Conservation (phyloP, 345 rosid species). For the Populus simonii region DNA sequence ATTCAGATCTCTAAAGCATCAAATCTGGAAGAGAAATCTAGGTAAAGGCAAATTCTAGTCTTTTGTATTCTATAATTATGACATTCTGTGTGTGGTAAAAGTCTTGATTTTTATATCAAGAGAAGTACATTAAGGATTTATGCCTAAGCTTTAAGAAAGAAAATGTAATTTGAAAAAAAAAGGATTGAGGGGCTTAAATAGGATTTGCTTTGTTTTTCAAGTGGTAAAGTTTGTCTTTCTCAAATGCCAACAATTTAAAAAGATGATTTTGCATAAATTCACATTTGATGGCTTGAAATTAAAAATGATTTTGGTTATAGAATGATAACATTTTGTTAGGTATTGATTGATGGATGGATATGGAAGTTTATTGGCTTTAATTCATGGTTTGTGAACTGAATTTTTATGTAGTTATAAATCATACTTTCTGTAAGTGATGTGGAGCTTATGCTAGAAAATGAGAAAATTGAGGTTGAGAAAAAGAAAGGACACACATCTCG, state of each 20-base stretch:
- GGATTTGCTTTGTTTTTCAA: neutral
- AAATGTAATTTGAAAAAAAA: neutral
- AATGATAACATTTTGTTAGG: neutral
- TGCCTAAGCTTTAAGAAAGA: neutral
- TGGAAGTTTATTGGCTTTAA: neutral
- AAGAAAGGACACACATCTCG: conserved; percentile 48
- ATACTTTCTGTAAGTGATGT: conserved; percentile 35
- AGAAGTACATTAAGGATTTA: neutral
- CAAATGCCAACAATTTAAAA: neutral
- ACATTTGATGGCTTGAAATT: neutral
- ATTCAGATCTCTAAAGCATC: neutral
- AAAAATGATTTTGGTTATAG: neutral
- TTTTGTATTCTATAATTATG: neutral
- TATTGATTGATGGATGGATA: neutral
- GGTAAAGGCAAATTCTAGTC: neutral
- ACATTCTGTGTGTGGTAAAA: neutral
- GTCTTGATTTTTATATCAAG: neutral
- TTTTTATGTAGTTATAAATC: conserved; percentile 15
- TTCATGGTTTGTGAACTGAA: neutral
- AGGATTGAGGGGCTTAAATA: neutral
- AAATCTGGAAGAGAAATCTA: neutral
- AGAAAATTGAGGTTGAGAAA: conserved; percentile 56
- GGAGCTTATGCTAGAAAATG: conserved; percentile 36
- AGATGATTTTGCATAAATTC: neutral
- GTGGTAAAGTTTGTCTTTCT: neutral